phyloP scores from a whole-genome alignment of 2,329 filamentous ascomycete genomes.

The Xylariomycetidae sp. region DNA sequence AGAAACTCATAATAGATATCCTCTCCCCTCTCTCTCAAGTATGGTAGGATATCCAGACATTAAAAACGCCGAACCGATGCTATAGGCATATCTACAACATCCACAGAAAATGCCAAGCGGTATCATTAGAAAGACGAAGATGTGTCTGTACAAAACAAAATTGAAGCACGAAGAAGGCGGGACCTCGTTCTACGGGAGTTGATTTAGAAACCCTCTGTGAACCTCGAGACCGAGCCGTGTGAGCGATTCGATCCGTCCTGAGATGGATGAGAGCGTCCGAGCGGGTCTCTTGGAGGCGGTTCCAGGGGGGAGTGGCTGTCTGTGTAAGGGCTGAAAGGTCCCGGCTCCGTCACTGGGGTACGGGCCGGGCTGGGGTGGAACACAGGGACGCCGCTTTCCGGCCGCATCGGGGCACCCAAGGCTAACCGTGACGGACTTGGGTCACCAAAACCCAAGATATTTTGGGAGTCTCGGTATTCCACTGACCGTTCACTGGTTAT shows the following conservation, averaged over 20 bases:
- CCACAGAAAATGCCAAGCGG: conserved; percentile 19
- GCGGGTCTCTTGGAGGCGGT: conserved; percentile 27
- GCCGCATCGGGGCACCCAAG: conserved; percentile 54
- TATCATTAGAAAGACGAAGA: conserved; percentile 21
- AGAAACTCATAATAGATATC: too few species aligned
- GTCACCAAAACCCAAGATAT: conserved; percentile 30
- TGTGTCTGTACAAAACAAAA: conserved; percentile 14
- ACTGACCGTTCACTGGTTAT: conserved; percentile 46
- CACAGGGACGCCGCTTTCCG: conserved; percentile 55
- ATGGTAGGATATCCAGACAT: conserved; percentile 21
- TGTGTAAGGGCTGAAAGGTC: conserved; percentile 38
- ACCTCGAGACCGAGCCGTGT: conserved; percentile 32
- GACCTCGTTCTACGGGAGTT: too few species aligned
- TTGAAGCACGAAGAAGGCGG: too few species aligned
- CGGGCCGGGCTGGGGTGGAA: conserved; percentile 62
- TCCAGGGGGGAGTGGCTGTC: conserved; percentile 23
- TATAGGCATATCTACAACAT: conserved; percentile 16
- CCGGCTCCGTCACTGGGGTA: conserved; percentile 54
- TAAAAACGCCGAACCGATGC: conserved; percentile 21
- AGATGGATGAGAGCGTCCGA: conserved; percentile 33
- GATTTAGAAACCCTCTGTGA: conserved; percentile 36
- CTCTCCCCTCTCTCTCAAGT: conserved; percentile 9
- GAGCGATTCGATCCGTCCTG: conserved; percentile 29
- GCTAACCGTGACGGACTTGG: conserved; percentile 38
- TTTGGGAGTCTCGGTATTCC: conserved; percentile 47